Evolutionary conservation across 495 filamentous ascomycete species (phyloP).

Genomic region (Mycothermus thermophilus): DNA sequence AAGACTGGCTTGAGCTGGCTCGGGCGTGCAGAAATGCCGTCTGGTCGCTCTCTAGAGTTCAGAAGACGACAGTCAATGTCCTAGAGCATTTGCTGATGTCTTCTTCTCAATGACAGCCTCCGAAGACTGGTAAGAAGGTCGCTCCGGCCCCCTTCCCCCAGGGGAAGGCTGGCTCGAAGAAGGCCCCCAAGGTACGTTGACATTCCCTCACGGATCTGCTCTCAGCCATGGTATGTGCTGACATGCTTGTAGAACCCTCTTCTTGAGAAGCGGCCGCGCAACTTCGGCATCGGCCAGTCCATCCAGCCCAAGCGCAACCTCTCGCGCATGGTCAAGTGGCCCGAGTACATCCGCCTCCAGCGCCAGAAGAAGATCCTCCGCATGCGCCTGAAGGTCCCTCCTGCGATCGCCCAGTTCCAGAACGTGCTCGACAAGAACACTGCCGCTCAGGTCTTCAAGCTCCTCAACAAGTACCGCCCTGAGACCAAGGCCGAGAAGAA

Average conservation of each 20-base stretch:
- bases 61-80: constrained; percentile 69
- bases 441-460: constrained; percentile 89
- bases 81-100: constrained; percentile 75
- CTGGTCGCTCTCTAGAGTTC: constrained; percentile 79
- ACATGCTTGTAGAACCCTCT: constrained; percentile 75
- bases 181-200: constrained; percentile 75
- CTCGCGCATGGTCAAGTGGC: constrained; percentile 99
- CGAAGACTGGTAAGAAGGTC: constrained; percentile 89
- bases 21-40: constrained; percentile 45
- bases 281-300: constrained; percentile 98
- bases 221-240: constrained; percentile 13
- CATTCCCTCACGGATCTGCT: not conserved
- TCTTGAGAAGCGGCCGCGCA: constrained; percentile 90
- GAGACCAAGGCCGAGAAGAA: constrained; percentile 99
- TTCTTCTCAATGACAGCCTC: constrained; percentile 99
- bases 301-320: constrained; percentile 97
- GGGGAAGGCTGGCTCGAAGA: constrained; percentile 87
- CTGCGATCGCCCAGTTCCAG: constrained; percentile 95
- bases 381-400: constrained; percentile 96
- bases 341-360: constrained; percentile 95
- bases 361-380: constrained; percentile 99
- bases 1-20: constrained; percentile 73
- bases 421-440: constrained; percentile 96
- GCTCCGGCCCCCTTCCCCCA: constrained; percentile 93
- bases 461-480: constrained; percentile 98